Percentiles rank a stretch among this genome's conserved stretches.
Conservation (phyloP, 768 basidiomycete genomes). For the Suillus variegatus region DNA sequence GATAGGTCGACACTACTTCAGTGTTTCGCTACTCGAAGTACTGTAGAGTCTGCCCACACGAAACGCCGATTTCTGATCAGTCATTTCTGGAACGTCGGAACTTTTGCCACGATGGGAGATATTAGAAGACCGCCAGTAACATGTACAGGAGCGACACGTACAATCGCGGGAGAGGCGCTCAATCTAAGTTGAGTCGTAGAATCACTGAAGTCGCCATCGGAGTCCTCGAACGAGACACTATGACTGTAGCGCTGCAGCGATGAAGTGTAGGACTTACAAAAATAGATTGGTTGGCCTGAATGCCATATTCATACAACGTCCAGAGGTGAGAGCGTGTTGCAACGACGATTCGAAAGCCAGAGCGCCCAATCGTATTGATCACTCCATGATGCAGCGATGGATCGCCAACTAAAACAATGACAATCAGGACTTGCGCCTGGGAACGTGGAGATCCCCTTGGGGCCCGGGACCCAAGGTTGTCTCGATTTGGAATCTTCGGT, state of each 20-base stretch:
- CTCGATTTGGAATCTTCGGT: background rate
- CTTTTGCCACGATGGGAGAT: background rate
- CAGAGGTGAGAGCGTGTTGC: background rate
- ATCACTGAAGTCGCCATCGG: background rate
- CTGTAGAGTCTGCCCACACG: background rate
- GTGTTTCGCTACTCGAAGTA: background rate
- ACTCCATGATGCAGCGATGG: slow-evolving; percentile 1
- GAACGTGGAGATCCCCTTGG: background rate
- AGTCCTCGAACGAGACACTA: background rate
- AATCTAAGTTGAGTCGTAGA: background rate
- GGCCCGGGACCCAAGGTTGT: background rate
- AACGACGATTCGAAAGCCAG: background rate
- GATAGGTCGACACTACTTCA: background rate
- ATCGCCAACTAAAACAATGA: background rate
- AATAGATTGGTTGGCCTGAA: background rate
- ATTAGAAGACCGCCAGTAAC: background rate
- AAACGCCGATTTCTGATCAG: background rate
- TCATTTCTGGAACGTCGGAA: background rate
- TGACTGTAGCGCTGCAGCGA: background rate
- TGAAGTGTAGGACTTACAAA: background rate
- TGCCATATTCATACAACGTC: background rate
- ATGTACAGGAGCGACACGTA: background rate
- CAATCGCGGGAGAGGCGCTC: background rate
- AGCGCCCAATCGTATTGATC: background rate
- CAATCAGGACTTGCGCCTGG: slow-evolving; percentile 3